Conservation (phyloP, 768 basidiomycete species). For the Rossbeevera mucosa region DNA sequence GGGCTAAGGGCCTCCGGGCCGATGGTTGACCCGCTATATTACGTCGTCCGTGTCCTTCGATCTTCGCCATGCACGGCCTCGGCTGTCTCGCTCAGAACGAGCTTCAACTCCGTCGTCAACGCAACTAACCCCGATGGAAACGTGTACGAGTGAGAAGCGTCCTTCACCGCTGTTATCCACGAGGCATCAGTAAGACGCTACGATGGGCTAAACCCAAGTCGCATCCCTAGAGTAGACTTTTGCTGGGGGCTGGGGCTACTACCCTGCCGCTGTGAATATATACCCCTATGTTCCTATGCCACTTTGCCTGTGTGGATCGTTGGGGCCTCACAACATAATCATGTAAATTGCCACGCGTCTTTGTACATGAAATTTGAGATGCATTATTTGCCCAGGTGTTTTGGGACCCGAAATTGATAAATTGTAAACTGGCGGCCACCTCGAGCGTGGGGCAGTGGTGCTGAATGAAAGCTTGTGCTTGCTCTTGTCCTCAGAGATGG, state of each 20-base stretch:
- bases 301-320: not conserved
- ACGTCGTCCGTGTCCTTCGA: slow-evolving; percentile 1
- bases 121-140: slow-evolving; percentile 11
- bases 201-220: slow-evolving; percentile 2
- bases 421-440: not conserved
- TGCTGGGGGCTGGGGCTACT: no score
- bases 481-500: no score
- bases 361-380: not conserved
- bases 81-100: slow-evolving; percentile 3
- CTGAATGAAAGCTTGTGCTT: no score
- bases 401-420: not conserved
- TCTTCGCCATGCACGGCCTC: not conserved
- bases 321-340: not conserved
- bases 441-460: no score
- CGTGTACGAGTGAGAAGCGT: slow-evolving; percentile 2
- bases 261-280: no score
- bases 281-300: not conserved
- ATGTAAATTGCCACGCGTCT: not conserved
- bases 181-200: slow-evolving; percentile 1
- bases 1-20: not conserved
- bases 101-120: not conserved
- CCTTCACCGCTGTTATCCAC: not conserved
- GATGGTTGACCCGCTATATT: slow-evolving; percentile 7
- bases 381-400: not conserved
- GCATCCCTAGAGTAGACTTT: no score